A percentile compares a stretch with the other conserved stretches of the same genome.
Evolutionary conservation across 257 asterid genomes (phyloP).

Genomic region (Solanum sitiens): DNA sequence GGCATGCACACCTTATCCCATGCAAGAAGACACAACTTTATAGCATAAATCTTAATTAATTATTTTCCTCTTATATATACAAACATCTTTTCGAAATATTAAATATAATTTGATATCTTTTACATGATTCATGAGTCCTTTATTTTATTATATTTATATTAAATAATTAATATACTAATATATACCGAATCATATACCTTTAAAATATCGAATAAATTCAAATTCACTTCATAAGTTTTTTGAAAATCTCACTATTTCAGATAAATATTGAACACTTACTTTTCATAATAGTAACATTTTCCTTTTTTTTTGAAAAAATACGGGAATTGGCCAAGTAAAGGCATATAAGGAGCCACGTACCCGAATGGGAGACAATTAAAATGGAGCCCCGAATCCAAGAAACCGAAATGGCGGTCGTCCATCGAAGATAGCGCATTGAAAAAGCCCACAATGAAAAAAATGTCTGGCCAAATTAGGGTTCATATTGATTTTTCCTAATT

Average conservation of each 20-base stretch:
- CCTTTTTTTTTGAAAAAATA: too few species aligned
- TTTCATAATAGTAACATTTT: not conserved
- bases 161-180: not conserved
- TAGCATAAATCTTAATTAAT: not conserved
- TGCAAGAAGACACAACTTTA: not conserved
- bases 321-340: not conserved
- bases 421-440: not conserved
- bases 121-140: not conserved
- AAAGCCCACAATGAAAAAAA: not conserved
- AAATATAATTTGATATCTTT: not conserved
- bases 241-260: not conserved
- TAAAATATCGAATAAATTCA: not conserved
- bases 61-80: not conserved
- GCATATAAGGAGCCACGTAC: not conserved
- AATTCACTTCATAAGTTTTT: not conserved
- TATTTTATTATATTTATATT: not conserved
- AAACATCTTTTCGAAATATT: fast-evolving
- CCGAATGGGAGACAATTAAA: not conserved
- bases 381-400: not conserved
- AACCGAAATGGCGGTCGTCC: not conserved
- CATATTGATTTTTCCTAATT: not conserved
- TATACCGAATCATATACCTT: not conserved
- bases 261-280: not conserved
- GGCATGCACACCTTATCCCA: not conserved
- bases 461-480: not conserved